Base-by-base conservation (phyloP, 805 yeast genomes). In the Saccharomyces cerevisiae region DNA sequence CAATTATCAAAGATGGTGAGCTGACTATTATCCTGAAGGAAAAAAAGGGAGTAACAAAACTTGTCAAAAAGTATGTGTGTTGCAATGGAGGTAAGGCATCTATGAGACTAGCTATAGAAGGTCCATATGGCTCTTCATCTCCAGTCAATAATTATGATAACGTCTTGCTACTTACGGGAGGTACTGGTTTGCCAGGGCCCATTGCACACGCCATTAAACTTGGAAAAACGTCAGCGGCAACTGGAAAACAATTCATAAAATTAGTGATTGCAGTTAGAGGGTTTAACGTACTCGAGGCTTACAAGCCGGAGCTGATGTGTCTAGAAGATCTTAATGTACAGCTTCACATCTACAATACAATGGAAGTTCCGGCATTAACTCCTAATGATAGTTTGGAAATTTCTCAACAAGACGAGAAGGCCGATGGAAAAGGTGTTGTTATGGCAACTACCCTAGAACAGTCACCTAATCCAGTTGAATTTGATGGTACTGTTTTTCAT, bases 131-230 rank as follows among this genome's bases (percentile, higher is more conserved):
- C 2, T 73, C 74, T 43, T 59, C 77, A 2, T 64, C 79, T 4
- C 79, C 83, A 1, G 70, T 81, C n/a, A 69, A 72, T 26, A 69
- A 73, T 47, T 84, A 77, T 60, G 78, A 81, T 49, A 76, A 79
- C 54, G 78, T 83, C 6, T 74, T 84, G 6, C 75, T 84, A 48
- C 57, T 86, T 24, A 85, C 91, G 6, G 91, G 89, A 49, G 92
- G 94, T 30, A 82, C 82, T 52, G 94, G 94, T 52, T 73, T 87
- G 51, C 83, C 92, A 0, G 87, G 82, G 1, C 74, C 80, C 21
- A 77, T 78, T 53, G 69, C 80, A 3, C 73, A 79, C 53, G 82
- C 77, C 0, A 59, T 72, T 28, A 72, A 75, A 47, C 59, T 79
- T n/a, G 62, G 60, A 28, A 46, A 57, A 29, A 24, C 32, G 3